Evolutionary conservation across 805 yeast species (phyloP).

Genomic region (Metschnikowia anglica): DNA sequence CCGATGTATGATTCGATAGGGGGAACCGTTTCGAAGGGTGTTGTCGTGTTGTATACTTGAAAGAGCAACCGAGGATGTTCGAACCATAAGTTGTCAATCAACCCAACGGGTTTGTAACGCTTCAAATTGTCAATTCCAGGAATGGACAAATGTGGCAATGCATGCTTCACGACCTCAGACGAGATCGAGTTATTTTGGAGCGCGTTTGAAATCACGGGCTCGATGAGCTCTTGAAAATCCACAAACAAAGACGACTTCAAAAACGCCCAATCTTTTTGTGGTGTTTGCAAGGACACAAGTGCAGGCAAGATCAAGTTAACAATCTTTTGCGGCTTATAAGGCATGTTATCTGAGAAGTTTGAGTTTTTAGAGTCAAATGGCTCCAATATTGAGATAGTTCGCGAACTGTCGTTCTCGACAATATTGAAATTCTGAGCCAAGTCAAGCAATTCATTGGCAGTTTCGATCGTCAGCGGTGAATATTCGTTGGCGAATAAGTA

Average conservation of each 20-base stretch:
- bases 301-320: slow-evolving; percentile 55
- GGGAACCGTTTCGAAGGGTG: slow-evolving; percentile 61
- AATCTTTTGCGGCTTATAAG: slow-evolving; percentile 52
- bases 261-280: slow-evolving; percentile 41
- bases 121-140: slow-evolving; percentile 26
- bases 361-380: slow-evolving; percentile 38
- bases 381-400: slow-evolving; percentile 27
- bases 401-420: slow-evolving; percentile 20
- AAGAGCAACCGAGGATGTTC: slow-evolving; percentile 56
- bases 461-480: slow-evolving; percentile 28
- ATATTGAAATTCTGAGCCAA: slow-evolving; percentile 43
- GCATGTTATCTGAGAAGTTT: slow-evolving; percentile 32
- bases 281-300: slow-evolving; percentile 31
- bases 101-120: slow-evolving; percentile 27
- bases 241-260: slow-evolving; percentile 32
- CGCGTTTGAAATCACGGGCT: slow-evolving; percentile 35
- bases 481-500: slow-evolving; percentile 51
- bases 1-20: slow-evolving; percentile 38
- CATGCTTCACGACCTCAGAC: slow-evolving; percentile 39
- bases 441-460: slow-evolving; percentile 47
- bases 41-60: slow-evolving; percentile 56
- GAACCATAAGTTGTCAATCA: slow-evolving; percentile 64
- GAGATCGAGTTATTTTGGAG: slow-evolving; percentile 38
- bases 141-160: slow-evolving; percentile 40
- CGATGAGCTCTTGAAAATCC: slow-evolving; percentile 31